Evolutionary conservation across 2,329 filamentous ascomycete species (phyloP).

Genomic region (Pseudogymnoascus sp.): DNA sequence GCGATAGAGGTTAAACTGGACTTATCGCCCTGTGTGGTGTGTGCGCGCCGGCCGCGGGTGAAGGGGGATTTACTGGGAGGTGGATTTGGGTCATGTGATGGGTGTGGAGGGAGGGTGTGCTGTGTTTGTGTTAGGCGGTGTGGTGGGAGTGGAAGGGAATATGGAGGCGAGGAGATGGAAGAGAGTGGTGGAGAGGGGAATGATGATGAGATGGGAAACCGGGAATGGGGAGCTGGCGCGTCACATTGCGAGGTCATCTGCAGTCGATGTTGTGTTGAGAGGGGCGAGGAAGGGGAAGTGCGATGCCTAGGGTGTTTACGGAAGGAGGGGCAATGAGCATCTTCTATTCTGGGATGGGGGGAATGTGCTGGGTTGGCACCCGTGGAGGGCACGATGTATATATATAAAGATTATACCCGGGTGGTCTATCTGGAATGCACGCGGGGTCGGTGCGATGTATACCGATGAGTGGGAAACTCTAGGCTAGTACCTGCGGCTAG

Average conservation of each 20-base stretch:
- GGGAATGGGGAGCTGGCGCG: neutral
- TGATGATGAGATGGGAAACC: neutral
- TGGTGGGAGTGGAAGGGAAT: slow-evolving; percentile 38
- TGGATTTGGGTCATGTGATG: slow-evolving; percentile 56
- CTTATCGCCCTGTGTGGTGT: slow-evolving; percentile 58
- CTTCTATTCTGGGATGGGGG: neutral
- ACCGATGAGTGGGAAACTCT: neutral
- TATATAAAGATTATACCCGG: slow-evolving; percentile 6
- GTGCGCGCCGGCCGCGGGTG: slow-evolving; percentile 56
- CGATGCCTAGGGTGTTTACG: slow-evolving; percentile 57
- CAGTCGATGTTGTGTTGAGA: slow-evolving; percentile 62
- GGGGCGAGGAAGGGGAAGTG: slow-evolving; percentile 56
- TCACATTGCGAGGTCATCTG: slow-evolving; percentile 44
- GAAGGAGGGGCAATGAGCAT: slow-evolving; percentile 14
- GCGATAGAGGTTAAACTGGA: slow-evolving; percentile 15
- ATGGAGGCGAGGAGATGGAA: slow-evolving; percentile 7
- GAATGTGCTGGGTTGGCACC: neutral
- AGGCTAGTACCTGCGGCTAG: neutral
- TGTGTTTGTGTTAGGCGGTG: slow-evolving; percentile 64
- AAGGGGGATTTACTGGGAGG: slow-evolving; percentile 52
- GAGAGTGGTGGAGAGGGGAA: neutral
- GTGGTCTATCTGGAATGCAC: slow-evolving; percentile 1
- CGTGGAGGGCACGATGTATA: neutral
- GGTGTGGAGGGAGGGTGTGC: slow-evolving; percentile 56
- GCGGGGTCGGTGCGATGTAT: neutral